Evolutionary conservation across 2,329 filamentous ascomycete genomes (phyloP).

Genomic region (Talaromyces sp.): DNA sequence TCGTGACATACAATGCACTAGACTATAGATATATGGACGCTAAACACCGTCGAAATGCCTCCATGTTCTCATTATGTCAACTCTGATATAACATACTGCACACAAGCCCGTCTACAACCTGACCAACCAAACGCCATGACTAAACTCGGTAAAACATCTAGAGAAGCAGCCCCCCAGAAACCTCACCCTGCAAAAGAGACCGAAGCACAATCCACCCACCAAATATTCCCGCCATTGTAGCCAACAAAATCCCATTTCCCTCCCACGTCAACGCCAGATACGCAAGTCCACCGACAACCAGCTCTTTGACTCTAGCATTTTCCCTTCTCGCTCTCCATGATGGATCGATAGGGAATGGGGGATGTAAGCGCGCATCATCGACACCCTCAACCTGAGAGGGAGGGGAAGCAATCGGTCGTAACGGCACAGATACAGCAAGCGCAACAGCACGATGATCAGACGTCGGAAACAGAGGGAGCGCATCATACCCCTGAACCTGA

Average conservation of each 20-base stretch:
- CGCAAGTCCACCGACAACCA: slow-evolving; percentile 58
- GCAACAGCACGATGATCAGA: slow-evolving; percentile 88
- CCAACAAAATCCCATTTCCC: slow-evolving; percentile 45
- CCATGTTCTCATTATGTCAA: not conserved
- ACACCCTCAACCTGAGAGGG: slow-evolving; percentile 25
- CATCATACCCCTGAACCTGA: slow-evolving; percentile 63
- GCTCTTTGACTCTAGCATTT: slow-evolving; percentile 57
- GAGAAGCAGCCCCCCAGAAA: not conserved
- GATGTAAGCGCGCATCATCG: slow-evolving; percentile 41
- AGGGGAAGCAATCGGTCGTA: slow-evolving; percentile 44
- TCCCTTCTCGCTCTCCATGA: slow-evolving; percentile 56
- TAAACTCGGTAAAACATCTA: not conserved
- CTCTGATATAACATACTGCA: not conserved
- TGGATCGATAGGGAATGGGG: slow-evolving; percentile 59
- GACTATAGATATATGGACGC: not conserved
- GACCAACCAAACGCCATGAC: not conserved
- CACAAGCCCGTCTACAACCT: not conserved
- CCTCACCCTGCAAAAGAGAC: slow-evolving; percentile 25
- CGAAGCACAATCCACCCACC: slow-evolving; percentile 45
- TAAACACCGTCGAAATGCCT: not conserved
- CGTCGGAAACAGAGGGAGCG: slow-evolving; percentile 73
- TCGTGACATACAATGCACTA: not conserved
- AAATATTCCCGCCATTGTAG: slow-evolving; percentile 38
- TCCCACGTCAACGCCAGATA: slow-evolving; percentile 54
- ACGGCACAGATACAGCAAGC: slow-evolving; percentile 66